These are phyloP conservation scores for Phytophthora fragariaefolia DNA, from an alignment of 352 stramenopile species.

Conservation along the genomic window DNA sequence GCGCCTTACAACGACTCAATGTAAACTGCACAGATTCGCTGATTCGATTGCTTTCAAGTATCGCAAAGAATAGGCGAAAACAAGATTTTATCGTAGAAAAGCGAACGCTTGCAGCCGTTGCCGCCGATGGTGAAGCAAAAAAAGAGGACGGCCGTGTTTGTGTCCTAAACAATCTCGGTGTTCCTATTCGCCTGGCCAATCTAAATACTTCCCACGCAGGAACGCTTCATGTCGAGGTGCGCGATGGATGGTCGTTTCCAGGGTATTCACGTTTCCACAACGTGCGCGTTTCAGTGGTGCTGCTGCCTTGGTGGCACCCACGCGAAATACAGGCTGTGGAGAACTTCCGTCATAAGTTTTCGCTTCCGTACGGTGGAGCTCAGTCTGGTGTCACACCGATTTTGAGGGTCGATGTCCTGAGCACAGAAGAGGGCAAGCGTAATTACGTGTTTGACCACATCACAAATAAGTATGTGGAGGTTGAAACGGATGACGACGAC, in stretches of 20 bases:
- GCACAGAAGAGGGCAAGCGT: slow-evolving; percentile 70
- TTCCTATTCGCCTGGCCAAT: slow-evolving; percentile 88
- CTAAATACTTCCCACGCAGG: slow-evolving; percentile 87
- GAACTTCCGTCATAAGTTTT: slow-evolving; percentile 84
- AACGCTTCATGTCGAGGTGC: slow-evolving; percentile 80
- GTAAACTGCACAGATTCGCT: slow-evolving; percentile 89
- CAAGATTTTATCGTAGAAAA: slow-evolving; percentile 81
- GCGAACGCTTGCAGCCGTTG: slow-evolving; percentile 74
- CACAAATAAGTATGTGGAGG: slow-evolving; percentile 87
- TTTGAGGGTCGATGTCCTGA: slow-evolving; percentile 77
- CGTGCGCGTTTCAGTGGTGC: slow-evolving; percentile 79
- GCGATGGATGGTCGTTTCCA: slow-evolving; percentile 87
- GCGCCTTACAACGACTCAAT: slow-evolving; percentile 84
- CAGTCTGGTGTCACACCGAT: slow-evolving; percentile 90
- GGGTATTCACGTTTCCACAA: slow-evolving; percentile 88
- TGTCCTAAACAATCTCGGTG: slow-evolving; percentile 89
- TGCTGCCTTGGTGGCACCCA: slow-evolving; percentile 89
- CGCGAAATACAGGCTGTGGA: slow-evolving; percentile 74
- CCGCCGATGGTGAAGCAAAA: slow-evolving; percentile 81
- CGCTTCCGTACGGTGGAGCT: slow-evolving; percentile 80
- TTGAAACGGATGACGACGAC: slow-evolving; percentile 72
- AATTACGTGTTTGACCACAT: slow-evolving; percentile 90
- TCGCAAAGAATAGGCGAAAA: slow-evolving; percentile 77
- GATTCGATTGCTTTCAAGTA: slow-evolving; percentile 79
- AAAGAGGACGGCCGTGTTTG: slow-evolving; percentile 87